Evolutionary conservation across 306 rosid genomes (phyloP).

Genomic region (Trifolium pratense): DNA sequence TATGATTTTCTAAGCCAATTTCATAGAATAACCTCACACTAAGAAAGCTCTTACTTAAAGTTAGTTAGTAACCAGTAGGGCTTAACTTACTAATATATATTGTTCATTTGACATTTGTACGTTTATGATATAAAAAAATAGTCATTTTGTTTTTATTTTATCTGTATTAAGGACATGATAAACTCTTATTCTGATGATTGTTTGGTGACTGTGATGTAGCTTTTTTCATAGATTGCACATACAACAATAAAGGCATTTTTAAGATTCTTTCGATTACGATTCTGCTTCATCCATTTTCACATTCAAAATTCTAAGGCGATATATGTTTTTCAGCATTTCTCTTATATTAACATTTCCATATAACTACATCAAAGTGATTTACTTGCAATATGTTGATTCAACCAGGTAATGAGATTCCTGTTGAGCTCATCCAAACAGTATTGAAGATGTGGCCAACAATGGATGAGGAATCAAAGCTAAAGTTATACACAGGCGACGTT

Average conservation of each 20-base stretch:
- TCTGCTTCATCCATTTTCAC: conserved; percentile 9
- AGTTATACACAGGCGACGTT: conserved; percentile 63
- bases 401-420: conserved; percentile 83
- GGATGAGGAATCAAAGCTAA: conserved; percentile 87
- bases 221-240: neutral
- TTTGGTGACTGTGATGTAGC: neutral
- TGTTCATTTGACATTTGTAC: conserved; percentile 26
- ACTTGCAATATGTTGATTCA: conserved; percentile 41
- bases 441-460: conserved; percentile 87
- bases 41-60: neutral
- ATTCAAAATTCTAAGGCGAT: conserved; percentile 4
- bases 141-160: neutral
- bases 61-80: neutral
- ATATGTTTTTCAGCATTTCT: conserved; percentile 1
- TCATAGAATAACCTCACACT: neutral
- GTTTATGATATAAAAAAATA: neutral
- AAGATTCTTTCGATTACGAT: conserved; percentile 18
- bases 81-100: neutral
- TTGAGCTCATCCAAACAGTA: conserved; percentile 79
- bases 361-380: conserved; percentile 12
- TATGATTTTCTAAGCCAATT: conserved; percentile 2
- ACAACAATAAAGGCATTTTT: neutral
- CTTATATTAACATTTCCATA: conserved; percentile 17
- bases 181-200: neutral
- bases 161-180: conserved; percentile 11